Percentiles rank a stretch among this genome's conserved stretches.
Conservation (phyloP, 768 basidiomycete species). For the Podaxis sp. region DNA sequence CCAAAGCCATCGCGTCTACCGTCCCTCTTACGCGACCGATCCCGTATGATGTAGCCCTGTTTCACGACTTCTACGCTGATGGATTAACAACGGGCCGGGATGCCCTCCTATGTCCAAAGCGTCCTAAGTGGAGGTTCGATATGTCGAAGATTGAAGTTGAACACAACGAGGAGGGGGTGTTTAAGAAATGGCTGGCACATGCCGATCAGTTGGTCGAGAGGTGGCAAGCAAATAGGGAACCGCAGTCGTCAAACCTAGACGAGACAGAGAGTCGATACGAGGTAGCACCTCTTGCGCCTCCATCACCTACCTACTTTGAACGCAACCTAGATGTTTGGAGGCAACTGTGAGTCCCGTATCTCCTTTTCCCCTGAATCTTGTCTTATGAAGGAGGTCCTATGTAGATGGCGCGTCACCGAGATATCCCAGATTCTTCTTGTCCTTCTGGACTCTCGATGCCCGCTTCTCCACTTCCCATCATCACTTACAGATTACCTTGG, state of each 20-base stretch:
- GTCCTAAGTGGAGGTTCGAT: conserved; percentile 86
- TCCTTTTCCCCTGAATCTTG: neutral
- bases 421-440: conserved; percentile 85
- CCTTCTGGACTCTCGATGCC: conserved; percentile 87
- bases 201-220: conserved; percentile 53
- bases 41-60: conserved; percentile 30
- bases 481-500: conserved; percentile 67
- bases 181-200: conserved; percentile 70
- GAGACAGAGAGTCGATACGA: conserved; percentile 11
- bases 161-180: conserved; percentile 81
- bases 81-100: conserved; percentile 14
- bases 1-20: conserved; percentile 50
- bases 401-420: conserved; percentile 91
- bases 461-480: conserved; percentile 79
- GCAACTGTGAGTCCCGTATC: conserved; percentile 60
- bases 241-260: conserved; percentile 7
- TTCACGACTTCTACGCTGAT: conserved; percentile 21
- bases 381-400: conserved; percentile 11
- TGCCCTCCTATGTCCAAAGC: conserved; percentile 46
- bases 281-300: conserved; percentile 34
- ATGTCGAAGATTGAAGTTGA: conserved; percentile 90
- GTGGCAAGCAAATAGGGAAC: conserved; percentile 37
- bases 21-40: conserved; percentile 57
- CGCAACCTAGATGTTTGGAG: conserved; percentile 93
- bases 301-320: conserved; percentile 79